These are phyloP conservation scores for Talaromyces sp. DNA, from an alignment of 2,329 filamentous ascomycete species.

Conservation along the genomic window DNA sequence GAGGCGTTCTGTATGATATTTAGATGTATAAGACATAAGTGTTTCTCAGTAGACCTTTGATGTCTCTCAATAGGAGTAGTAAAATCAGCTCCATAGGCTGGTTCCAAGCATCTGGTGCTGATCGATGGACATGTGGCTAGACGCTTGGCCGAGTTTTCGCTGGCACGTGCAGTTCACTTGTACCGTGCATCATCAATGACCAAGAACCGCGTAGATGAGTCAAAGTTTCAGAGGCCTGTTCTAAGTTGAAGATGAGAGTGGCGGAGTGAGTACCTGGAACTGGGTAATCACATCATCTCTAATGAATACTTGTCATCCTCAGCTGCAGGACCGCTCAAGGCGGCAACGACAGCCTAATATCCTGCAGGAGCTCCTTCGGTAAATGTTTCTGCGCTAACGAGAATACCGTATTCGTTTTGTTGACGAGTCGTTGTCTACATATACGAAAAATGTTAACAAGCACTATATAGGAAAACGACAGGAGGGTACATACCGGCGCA, in stretches of 20 bases:
- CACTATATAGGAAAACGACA: background rate
- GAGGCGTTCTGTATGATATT: constrained; percentile 9
- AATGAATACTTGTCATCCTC: background rate
- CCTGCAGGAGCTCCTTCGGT: constrained; percentile 75
- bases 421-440: constrained; percentile 70
- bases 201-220: too few relatives aligned
- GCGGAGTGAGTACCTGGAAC: too few relatives aligned
- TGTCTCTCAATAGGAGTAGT: too few relatives aligned
- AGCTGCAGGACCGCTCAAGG: constrained; percentile 22
- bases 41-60: background rate
- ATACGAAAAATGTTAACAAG: constrained; percentile 19
- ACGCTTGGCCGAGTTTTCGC: too few relatives aligned
- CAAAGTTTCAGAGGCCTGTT: too few relatives aligned
- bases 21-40: background rate
- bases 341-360: constrained; percentile 53
- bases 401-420: constrained; percentile 67
- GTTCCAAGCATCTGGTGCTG: too few relatives aligned
- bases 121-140: too few relatives aligned
- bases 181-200: too few relatives aligned
- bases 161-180: too few relatives aligned
- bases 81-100: too few relatives aligned
- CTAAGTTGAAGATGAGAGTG: too few relatives aligned
- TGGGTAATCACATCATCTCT: too few relatives aligned
- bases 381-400: constrained; percentile 79
- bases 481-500: constrained; percentile 63